Evolutionary conservation across 2,329 filamentous ascomycete genomes (phyloP), one percentile per base, ranked within the genome.

Genomic region (Clarireedia sp.): DNA sequence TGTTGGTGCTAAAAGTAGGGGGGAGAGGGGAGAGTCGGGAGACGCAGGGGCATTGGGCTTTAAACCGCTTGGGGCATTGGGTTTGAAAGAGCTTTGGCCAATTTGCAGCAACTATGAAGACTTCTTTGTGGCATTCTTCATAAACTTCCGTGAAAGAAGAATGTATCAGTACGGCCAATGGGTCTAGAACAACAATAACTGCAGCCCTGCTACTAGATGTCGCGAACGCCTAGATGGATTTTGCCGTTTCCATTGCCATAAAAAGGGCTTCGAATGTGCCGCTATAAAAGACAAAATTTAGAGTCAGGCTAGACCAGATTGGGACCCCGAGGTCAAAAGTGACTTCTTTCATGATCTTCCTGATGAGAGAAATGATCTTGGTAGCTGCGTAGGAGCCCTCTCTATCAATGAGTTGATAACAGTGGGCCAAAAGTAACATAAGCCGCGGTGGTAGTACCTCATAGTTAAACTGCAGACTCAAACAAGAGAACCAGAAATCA

Each of bases 11-110:
- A 5, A 33, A 1, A 4, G 1, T 33, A 33, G 12, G 9, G 29
- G 5, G 29, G 1, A 14, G 1, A 33, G 3, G 10, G 17, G 0
- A 41, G 1, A 8, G 14, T 3, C 0, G n/a, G n/a, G n/a, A n/a
- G n/a, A n/a, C n/a, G n/a, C n/a, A n/a, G n/a, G n/a, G n/a, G n/a
- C n/a, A n/a, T n/a, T n/a, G n/a, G n/a, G n/a, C n/a, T n/a, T n/a
- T n/a, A n/a, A n/a, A n/a, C n/a, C n/a, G n/a, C n/a, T n/a, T n/a
- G n/a, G n/a, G n/a, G n/a, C n/a, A n/a, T n/a, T n/a, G n/a, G n/a
- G n/a, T 19, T 41, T 41, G 5, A 2, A 41, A n/a, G 5, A 5
- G 14, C 38, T 41, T 19, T 41, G 38, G 38, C 5, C 17, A 8
- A 41, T 41, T 9, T n/a, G 38, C 38, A 41, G 19, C 8, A 19